Conservation (phyloP, 192 early-diverging fungal species). For the Linnemannia elongata region DNA sequence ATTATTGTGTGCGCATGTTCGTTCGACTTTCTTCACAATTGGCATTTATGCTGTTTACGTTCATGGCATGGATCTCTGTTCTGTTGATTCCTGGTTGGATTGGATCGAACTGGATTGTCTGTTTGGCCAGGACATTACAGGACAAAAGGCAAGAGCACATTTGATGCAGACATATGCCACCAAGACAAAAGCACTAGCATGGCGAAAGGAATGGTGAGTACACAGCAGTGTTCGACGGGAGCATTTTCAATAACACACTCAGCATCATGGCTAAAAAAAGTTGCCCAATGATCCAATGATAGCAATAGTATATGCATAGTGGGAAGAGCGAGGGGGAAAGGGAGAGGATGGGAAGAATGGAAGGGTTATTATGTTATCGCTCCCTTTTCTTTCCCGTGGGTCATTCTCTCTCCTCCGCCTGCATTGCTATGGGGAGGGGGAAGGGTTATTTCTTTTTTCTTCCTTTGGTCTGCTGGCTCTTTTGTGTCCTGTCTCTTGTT, state of each 20-base stretch:
- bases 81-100: neutral
- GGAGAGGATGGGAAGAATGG: neutral
- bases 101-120: neutral
- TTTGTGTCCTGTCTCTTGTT: neutral
- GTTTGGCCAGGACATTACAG: neutral
- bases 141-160: neutral
- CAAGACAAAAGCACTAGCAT: neutral
- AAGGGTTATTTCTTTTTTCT: neutral
- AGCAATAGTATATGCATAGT: slow-evolving; percentile 1
- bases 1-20: too few relatives aligned
- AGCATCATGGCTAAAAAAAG: slow-evolving; percentile 2
- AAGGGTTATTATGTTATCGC: neutral
- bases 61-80: neutral
- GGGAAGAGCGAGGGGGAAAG: neutral
- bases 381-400: slow-evolving; percentile 10
- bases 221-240: neutral
- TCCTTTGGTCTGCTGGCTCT: neutral
- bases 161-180: neutral
- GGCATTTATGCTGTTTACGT: neutral
- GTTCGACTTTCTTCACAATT: neutral
- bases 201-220: neutral
- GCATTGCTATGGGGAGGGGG: slow-evolving; percentile 5
- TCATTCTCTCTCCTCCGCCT: neutral
- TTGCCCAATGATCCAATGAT: neutral
- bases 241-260: neutral